phyloP scores from a whole-genome alignment of 495 filamentous ascomycete genomes.

The Aspergillus ostianus region DNA sequence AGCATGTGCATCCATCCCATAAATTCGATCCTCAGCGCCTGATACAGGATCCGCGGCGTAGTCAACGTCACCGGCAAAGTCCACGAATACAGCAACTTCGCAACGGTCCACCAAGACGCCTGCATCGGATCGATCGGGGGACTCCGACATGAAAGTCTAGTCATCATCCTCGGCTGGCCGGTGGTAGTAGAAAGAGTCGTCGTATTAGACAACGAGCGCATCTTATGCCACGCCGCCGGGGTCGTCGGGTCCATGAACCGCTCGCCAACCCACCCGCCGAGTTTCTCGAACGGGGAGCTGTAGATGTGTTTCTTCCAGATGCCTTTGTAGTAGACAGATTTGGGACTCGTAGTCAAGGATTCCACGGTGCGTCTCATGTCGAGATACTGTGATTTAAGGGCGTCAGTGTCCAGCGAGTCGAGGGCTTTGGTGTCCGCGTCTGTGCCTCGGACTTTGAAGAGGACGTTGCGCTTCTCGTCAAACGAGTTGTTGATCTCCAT shows the following conservation, averaged over 20 bases:
- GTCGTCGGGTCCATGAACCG: constrained; percentile 13
- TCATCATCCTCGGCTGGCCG: constrained; percentile 14
- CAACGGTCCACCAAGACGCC: constrained; percentile 1
- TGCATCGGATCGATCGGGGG: constrained; percentile 12
- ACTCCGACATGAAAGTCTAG: constrained; percentile 4
- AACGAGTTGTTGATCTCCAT: constrained; percentile 81
- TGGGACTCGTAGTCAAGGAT: not conserved
- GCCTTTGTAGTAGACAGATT: constrained; percentile 14
- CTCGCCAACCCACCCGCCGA: constrained; percentile 6
- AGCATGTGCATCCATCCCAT: constrained; percentile 13
- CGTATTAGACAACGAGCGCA: constrained; percentile 13
- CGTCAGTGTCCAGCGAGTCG: not conserved
- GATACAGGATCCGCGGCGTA: constrained; percentile 9
- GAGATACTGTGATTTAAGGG: constrained; percentile 1
- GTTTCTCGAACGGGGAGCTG: constrained; percentile 17
- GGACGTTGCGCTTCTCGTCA: constrained; percentile 57
- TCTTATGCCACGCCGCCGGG: constrained; percentile 3
- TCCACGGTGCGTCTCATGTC: constrained; percentile 5
- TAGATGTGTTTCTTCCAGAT: constrained; percentile 16
- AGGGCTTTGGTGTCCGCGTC: not conserved
- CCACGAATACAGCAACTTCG: constrained; percentile 6
- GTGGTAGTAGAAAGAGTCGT: constrained; percentile 4
- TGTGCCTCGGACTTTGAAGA: constrained; percentile 3
- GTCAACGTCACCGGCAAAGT: constrained; percentile 12
- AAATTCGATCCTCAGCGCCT: constrained; percentile 10